phyloP scores from a whole-genome alignment of 139 green algal species.

The Tetratostichococcus sp. region DNA sequence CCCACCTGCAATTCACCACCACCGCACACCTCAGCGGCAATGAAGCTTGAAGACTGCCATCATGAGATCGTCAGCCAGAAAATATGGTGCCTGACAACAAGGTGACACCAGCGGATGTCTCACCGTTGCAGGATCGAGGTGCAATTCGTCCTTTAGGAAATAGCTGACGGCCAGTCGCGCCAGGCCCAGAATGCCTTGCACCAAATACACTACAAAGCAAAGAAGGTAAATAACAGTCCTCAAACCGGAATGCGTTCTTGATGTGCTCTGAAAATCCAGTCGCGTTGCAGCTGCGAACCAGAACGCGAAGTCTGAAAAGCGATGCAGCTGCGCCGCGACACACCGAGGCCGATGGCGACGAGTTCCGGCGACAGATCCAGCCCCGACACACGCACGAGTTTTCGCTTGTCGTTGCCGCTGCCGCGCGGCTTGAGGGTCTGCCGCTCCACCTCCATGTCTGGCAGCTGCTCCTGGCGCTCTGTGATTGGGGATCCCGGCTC shows the following conservation, averaged over 20 bases:
- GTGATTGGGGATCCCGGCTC: background rate
- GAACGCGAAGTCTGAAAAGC: no score
- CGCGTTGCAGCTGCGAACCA: no score
- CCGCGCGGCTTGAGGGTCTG: background rate
- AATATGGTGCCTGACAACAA: background rate
- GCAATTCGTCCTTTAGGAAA: constrained; percentile 91
- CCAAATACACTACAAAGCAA: constrained; percentile 95
- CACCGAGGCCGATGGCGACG: background rate
- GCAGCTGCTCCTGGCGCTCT: background rate
- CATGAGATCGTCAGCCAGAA: background rate
- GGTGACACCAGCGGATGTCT: constrained; percentile 7
- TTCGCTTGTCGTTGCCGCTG: background rate
- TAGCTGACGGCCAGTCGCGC: constrained; percentile 80
- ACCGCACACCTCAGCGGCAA: background rate
- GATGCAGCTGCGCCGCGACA: no score
- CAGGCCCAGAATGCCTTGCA: constrained; percentile 91
- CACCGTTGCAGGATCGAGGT: constrained; percentile 79
- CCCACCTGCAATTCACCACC: constrained; percentile 43
- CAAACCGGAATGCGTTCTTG: no score
- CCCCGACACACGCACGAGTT: background rate
- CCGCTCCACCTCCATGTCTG: background rate
- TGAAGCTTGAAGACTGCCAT: background rate
- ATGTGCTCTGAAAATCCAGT: no score
- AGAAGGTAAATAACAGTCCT: no score
- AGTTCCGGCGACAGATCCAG: background rate